Evolutionary conservation across 495 filamentous ascomycete genomes (phyloP).

Genomic region (Cercophora sp.): DNA sequence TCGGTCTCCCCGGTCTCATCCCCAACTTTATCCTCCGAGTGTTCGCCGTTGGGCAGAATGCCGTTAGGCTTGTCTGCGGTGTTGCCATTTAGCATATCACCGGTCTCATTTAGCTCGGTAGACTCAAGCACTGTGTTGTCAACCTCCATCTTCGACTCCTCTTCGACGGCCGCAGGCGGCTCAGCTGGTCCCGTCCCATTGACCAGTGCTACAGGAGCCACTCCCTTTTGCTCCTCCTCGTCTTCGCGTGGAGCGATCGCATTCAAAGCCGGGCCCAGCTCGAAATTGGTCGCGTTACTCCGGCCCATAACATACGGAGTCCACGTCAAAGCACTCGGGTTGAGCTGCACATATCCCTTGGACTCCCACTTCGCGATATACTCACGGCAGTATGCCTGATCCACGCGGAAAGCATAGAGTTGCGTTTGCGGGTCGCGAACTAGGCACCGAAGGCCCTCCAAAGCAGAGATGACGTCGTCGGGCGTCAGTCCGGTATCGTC

Average conservation of each 20-base stretch:
- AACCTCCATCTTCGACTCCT: conserved; percentile 17
- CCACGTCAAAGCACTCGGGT: conserved; percentile 80
- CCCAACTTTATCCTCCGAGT: conserved; percentile 31
- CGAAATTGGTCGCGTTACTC: conserved; percentile 76
- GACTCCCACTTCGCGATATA: conserved; percentile 82
- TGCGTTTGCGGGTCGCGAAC: conserved; percentile 86
- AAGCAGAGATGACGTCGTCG: conserved; percentile 88
- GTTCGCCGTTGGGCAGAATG: conserved; percentile 16
- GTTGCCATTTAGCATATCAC: conserved; percentile 5
- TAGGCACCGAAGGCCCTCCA: conserved; percentile 83
- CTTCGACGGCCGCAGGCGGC: conserved; percentile 14
- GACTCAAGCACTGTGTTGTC: conserved; percentile 38
- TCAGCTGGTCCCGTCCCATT: conserved; percentile 30
- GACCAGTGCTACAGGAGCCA: conserved; percentile 25
- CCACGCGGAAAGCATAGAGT: conserved; percentile 81
- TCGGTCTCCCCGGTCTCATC: conserved; percentile 16
- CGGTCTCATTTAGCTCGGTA: conserved; percentile 37
- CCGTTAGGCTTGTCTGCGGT: conserved; percentile 19
- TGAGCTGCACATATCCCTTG: conserved; percentile 81
- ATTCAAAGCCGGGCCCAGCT: conserved; percentile 75
- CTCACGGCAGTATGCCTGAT: conserved; percentile 73
- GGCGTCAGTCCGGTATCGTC: conserved; percentile 91
- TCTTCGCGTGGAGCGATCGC: conserved; percentile 84
- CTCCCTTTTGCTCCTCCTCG: conserved; percentile 50
- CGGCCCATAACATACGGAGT: conserved; percentile 97